phyloP scores from a whole-genome alignment of 371 early-diverging fungal species.

The Parasitella parasitica region DNA sequence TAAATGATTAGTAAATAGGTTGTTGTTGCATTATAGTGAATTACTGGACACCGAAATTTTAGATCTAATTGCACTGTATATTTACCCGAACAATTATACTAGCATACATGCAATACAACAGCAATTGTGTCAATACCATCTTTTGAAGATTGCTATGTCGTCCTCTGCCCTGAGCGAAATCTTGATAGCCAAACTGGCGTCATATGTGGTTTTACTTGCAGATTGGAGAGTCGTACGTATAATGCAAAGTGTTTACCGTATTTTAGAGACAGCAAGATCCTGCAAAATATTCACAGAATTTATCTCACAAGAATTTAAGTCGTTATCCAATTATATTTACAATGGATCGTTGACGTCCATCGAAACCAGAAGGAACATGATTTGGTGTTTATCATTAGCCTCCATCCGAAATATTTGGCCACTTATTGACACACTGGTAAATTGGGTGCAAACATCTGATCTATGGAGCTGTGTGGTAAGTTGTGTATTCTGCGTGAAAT shows the following conservation, averaged over 20 bases:
- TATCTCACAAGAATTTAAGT: not conserved
- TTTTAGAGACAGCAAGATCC: not conserved
- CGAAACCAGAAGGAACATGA: not conserved
- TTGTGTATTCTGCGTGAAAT: not conserved
- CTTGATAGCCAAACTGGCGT: not conserved
- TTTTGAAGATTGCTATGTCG: not conserved
- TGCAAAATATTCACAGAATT: not conserved
- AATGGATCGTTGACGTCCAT: not conserved
- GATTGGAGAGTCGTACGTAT: slow-evolving; percentile 8
- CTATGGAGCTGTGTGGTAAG: slow-evolving; percentile 11
- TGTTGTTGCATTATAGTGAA: slow-evolving; percentile 2
- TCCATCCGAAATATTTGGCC: not conserved
- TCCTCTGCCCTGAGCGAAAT: not conserved
- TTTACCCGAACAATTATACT: not conserved
- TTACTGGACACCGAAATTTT: slow-evolving; percentile 10
- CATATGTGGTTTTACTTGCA: not conserved
- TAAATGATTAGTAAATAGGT: not conserved
- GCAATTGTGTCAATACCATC: not conserved
- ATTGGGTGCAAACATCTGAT: slow-evolving; percentile 4
- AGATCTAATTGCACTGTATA: not conserved
- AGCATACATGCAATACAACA: not conserved
- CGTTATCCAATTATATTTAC: not conserved
- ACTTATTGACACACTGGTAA: not conserved
- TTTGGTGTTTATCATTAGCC: slow-evolving; percentile 8
- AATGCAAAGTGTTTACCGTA: not conserved